Base-by-base conservation (phyloP, 768 basidiomycete genomes). In the Dictyophora rubrovolvata region DNA sequence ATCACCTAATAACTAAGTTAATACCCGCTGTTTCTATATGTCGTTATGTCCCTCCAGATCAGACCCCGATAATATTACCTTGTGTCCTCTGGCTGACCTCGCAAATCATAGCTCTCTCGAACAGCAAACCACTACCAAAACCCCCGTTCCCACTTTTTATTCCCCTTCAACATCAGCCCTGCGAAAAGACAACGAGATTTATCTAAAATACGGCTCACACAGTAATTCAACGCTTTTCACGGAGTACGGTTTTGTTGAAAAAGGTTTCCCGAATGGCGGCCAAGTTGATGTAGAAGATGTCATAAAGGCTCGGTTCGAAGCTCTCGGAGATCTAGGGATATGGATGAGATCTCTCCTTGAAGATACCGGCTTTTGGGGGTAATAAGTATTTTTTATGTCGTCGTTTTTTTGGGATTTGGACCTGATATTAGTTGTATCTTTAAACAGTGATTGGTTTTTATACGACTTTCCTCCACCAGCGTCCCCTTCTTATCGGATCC, bases 31-130 rank as follows among this genome's bases (percentile, higher is more conserved):
- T 68, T 81, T 97, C 20, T 93, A 82, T 69, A 81, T 83, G 67
- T 84, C 79, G 61, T 69, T 85, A 48, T 79, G 74, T 63, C 65
- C 71, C 28, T 67, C 70, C 17, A 74, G 70, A 53, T 75, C 78
- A 11, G 76, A 85, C 64, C 76, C 81, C 28, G 81, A 92, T 68
- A 93, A 95, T 66, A 71, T 93, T 60, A 89, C 93, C 0, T 76
- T 98, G 60, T 89, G 89, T 61, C 95, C 95, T 9, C 76, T 96
- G 35, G 75, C 96, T 55, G 95, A 98, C 72, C 86, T 97, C 62
- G 90, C 90, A 14, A 96, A 96, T 64, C 93, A 96, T 63, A 62
- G 68, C 5, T 50, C 59, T 14, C 73, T 75, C 1, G 63, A 73
- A 46, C 54, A 66, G 36, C 67, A 68, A 46, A 71, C 76, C 36